Evolutionary conservation across 2,329 filamentous ascomycete species (phyloP), one percentile per base, ranked within the genome.

Genomic region (Claviceps purpurea): DNA sequence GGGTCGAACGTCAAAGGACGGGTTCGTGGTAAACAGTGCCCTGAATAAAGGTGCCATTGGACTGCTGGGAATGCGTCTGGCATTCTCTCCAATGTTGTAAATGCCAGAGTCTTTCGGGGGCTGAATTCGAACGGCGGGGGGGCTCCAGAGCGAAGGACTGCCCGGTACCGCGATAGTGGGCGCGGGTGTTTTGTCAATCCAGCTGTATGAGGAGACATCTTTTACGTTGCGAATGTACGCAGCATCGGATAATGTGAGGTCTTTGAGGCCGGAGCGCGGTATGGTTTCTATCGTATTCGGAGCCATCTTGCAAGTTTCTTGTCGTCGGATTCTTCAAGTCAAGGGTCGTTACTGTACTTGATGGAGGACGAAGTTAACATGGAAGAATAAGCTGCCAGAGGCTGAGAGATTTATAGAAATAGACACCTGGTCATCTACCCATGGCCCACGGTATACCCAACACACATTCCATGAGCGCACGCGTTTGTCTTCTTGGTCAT

Each of bases 171-270:
- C 64, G 54, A 77, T 75, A 22, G 68, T 72, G 5, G 72, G 68
- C 6, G 53, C 59, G 0, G 61, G 51, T 24, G 50, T n/a, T n/a
- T n/a, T n/a, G n/a, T n/a, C n/a, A n/a, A 74, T 64, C 73, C 73
- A 77, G 58, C 72, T 76, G 60, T 77, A 77, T 2, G 74, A 77
- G 2, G 73, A 63, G n/a, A n/a, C n/a, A n/a, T n/a, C n/a, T n/a
- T n/a, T n/a, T n/a, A n/a, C n/a, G n/a, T n/a, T n/a, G n/a, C n/a
- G n/a, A n/a, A n/a, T n/a, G n/a, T n/a, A n/a, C n/a, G n/a, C n/a
- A n/a, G n/a, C 24, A 1, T 14, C 24, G 7, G 40, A 20, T 18
- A 34, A 10, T 20, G n/a, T 42, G 16, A 47, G 26, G 16, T 26
- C 6, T 16, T 34, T 13, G 5, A 51, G 43, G 22, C 40, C 20